Percentiles rank a stretch among this genome's conserved stretches.
phyloP scores from a whole-genome alignment of 495 filamentous ascomycete species.

The Aspergillus biplanus region DNA sequence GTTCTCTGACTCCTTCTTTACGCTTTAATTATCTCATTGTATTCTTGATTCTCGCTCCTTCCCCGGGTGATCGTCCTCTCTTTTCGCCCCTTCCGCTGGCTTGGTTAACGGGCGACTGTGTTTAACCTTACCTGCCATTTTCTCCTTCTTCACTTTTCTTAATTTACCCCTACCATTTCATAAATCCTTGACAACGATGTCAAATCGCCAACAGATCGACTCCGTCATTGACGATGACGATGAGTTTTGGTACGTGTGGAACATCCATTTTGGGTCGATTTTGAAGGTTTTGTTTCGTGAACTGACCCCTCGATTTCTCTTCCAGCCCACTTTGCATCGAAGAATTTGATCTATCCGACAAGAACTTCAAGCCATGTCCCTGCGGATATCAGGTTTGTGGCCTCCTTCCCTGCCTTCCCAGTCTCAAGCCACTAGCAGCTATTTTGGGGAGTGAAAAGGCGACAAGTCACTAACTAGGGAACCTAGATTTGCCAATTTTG shows the following conservation, averaged over 20 bases:
- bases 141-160: conserved; percentile 21
- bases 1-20: conserved; percentile 22
- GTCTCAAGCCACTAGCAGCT: conserved; percentile 5
- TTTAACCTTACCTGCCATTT: conserved; percentile 27
- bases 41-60: conserved; percentile 12
- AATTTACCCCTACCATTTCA: conserved; percentile 28
- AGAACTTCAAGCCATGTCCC: conserved; percentile 95
- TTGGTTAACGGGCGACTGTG: conserved; percentile 35
- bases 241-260: conserved; percentile 73
- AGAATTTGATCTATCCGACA: conserved; percentile 96
- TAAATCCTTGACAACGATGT: conserved; percentile 52
- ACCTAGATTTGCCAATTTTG: conserved; percentile 97
- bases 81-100: conserved; percentile 26
- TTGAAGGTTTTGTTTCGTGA: conserved; percentile 6
- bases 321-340: conserved; percentile 94
- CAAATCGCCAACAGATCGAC: conserved; percentile 75
- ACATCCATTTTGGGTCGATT: neutral
- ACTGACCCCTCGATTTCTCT: conserved; percentile 24
- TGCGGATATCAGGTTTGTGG: conserved; percentile 91
- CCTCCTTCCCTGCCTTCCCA: neutral
- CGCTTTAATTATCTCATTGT: neutral
- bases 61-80: conserved; percentile 18
- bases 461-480: conserved; percentile 14
- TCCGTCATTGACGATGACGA: conserved; percentile 98
- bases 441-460: neutral